Base-by-base conservation (phyloP, 257 asterid species). In the Nyctanthes arbortristis region DNA sequence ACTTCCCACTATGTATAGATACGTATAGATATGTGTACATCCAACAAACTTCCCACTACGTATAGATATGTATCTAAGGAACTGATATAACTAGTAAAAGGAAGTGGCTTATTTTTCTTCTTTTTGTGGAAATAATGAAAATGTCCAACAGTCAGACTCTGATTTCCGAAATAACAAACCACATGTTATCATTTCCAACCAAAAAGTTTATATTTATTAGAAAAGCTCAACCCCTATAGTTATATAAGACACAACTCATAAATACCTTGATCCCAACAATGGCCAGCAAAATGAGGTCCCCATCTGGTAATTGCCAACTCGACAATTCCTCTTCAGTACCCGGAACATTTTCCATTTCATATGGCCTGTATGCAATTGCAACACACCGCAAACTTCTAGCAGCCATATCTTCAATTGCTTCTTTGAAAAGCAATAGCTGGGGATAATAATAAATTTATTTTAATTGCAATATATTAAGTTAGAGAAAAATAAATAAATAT, bases 221-320 rank as follows among this genome's bases (percentile, higher is more conserved):
- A 66, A 52, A 47, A 61, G 45, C 56, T 33, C 13, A 62, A 70
- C 55, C 39, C 39, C 18, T 11, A 16, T 31, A 32, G 25, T 49
- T 31, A 62, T 45, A 62, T 66, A 25, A 73, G 34, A 37, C 28
- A 68, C 30, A 56, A 25, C 11, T 30, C 63, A 68, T 63, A 16
- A 68, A 58, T 72, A 89, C 99, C 99, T 93, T 93, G 75, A 93
- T 89, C 59, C 99, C 99, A 73, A 84, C 89, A 77, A 93, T 84
- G 13, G 97, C 97, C 27, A 93, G 92, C 77, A 93, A 85, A 78
- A 77, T 63, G 66, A 93, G 96, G 65, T 87, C 94, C 27, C 62
- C 87, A 74, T 94, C 97, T 34, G 99, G 99, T 63, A 94, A 66
- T 64, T 82, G 81, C 99, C 98, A 94, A 22, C 74, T 78, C 31